These are phyloP conservation scores for Backusella australiensis DNA, from an alignment of 192 early-diverging fungal genomes.

Conservation along the genomic window DNA sequence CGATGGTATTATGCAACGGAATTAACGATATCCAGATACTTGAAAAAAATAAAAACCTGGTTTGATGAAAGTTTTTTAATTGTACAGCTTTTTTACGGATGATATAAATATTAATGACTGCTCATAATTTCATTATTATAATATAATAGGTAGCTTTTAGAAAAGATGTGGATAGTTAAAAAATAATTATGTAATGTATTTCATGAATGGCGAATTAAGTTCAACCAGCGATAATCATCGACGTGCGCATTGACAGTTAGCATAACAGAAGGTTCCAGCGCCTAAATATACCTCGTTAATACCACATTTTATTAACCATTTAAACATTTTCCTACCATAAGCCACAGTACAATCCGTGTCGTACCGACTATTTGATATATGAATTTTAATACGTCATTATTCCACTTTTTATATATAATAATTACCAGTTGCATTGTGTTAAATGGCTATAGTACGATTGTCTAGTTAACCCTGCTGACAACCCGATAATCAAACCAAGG, in stretches of 20 bases:
- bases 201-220: background rate
- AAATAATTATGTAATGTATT: background rate
- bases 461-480: conserved; percentile 21
- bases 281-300: background rate
- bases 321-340: background rate
- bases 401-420: background rate
- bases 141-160: background rate
- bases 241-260: conserved; percentile 5
- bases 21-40: no score
- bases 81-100: background rate
- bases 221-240: background rate
- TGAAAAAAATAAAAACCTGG: no score
- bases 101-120: background rate
- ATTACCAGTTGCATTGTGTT: conserved; percentile 5
- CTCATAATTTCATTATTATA: background rate
- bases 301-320: background rate
- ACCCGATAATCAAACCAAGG: conserved; percentile 13
- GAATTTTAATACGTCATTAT: background rate
- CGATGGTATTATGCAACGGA: no score
- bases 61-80: background rate
- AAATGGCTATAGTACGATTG: background rate
- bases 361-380: background rate
- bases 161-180: background rate
- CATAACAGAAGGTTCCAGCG: background rate
- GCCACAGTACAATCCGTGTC: background rate